A percentile compares a stretch with the other conserved stretches of the same genome.
phyloP scores from a whole-genome alignment of 2,329 filamentous ascomycete genomes.

The Dactylellina cionopaga region DNA sequence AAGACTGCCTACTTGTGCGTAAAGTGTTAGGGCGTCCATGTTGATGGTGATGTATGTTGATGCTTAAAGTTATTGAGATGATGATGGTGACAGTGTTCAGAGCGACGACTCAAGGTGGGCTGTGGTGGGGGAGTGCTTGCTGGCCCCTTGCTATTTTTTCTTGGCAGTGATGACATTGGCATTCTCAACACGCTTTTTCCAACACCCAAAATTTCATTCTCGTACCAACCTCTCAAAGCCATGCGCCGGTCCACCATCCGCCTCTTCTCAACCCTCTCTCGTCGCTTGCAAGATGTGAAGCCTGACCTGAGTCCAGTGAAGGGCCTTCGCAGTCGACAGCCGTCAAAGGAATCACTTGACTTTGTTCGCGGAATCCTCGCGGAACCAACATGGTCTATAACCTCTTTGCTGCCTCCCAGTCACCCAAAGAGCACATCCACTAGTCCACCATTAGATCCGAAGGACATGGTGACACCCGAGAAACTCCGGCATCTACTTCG shows the following conservation, averaged over 20 bases:
- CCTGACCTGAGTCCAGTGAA: not conserved
- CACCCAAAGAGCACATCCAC: conserved; percentile 55
- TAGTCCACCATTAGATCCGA: conserved; percentile 57
- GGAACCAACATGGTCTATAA: conserved; percentile 80
- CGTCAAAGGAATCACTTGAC: conserved; percentile 37
- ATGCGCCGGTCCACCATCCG: conserved; percentile 36
- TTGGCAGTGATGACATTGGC: conserved; percentile 44
- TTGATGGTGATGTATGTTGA: conserved; percentile 2
- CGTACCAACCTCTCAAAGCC: not conserved
- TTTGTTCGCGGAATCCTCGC: conserved; percentile 65
- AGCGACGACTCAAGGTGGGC: not conserved
- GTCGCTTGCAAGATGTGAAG: conserved; percentile 19
- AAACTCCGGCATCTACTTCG: conserved; percentile 86
- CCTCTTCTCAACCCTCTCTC: conserved; percentile 20
- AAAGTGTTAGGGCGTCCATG: conserved; percentile 58
- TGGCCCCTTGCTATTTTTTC: not conserved
- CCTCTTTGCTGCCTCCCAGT: conserved; percentile 52
- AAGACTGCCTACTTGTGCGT: conserved; percentile 50
- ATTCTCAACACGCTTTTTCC: conserved; percentile 48
- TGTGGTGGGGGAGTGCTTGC: conserved; percentile 18
- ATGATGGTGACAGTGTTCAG: not conserved
- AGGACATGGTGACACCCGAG: conserved; percentile 68
- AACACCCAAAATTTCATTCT: conserved; percentile 18
- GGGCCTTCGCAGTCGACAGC: not conserved
- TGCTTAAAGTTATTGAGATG: not conserved